These are phyloP conservation scores for Coccomyxa subellipsoidea DNA, from an alignment of 163 green algal genomes.

Conservation along the genomic window DNA sequence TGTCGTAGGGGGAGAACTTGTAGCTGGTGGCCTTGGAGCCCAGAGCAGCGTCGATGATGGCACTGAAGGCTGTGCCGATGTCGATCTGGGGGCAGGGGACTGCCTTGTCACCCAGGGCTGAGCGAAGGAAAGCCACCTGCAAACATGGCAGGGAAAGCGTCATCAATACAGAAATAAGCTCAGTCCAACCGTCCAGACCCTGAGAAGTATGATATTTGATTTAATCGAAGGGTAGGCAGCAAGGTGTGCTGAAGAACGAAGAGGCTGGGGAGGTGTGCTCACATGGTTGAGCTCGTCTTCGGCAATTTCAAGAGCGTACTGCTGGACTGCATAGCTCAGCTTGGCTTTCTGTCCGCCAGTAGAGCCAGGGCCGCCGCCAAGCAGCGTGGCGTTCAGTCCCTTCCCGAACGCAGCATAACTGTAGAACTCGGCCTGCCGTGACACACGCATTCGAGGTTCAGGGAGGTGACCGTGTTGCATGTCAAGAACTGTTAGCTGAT, in stretches of 20 bases:
- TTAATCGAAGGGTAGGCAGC: too few relatives aligned
- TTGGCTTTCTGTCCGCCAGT: slow-evolving; percentile 16
- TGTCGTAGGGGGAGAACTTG: slow-evolving; percentile 10
- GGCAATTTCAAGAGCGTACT: slow-evolving; percentile 35
- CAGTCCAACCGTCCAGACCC: not conserved
- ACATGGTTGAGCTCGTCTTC: slow-evolving; percentile 59
- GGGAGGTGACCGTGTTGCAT: not conserved
- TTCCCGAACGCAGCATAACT: slow-evolving; percentile 40
- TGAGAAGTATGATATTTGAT: not conserved
- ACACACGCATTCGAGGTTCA: slow-evolving; percentile 46
- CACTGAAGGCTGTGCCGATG: slow-evolving; percentile 46
- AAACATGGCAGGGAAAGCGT: not conserved
- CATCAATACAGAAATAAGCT: not conserved
- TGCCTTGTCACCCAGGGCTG: slow-evolving; percentile 35
- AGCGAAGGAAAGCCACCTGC: slow-evolving; percentile 47
- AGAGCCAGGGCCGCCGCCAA: slow-evolving; percentile 1
- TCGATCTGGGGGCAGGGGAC: slow-evolving; percentile 46
- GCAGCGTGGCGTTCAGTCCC: slow-evolving; percentile 11
- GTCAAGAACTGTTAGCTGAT: not conserved
- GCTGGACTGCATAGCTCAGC: slow-evolving; percentile 3
- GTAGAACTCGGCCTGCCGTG: slow-evolving; percentile 57
- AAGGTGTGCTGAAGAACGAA: too few relatives aligned
- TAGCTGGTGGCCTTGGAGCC: slow-evolving; percentile 13
- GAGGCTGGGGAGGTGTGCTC: not conserved
- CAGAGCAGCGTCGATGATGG: slow-evolving; percentile 30